Evolutionary conservation across 495 filamentous ascomycete genomes (phyloP).

Genomic region (Neurospora tetrasperma): DNA sequence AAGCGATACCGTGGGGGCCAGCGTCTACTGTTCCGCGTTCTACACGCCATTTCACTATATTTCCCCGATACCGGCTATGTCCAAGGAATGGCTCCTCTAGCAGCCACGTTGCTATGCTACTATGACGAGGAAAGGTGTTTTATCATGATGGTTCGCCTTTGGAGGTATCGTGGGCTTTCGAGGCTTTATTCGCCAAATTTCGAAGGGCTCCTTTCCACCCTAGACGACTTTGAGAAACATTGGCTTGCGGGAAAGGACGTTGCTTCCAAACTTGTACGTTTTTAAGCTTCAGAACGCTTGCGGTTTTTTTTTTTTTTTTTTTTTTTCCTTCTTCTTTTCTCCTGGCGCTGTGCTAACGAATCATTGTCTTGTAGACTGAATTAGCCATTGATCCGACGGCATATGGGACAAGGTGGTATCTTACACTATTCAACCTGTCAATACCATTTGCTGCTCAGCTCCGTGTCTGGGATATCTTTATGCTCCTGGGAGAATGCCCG

Average conservation of each 20-base stretch:
- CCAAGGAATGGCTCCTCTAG: constrained; percentile 93
- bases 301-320: not conserved
- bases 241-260: constrained; percentile 77
- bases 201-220: constrained; percentile 72
- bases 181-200: constrained; percentile 78
- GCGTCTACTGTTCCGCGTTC: constrained; percentile 80
- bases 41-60: constrained; percentile 82
- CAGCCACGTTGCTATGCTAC: constrained; percentile 89
- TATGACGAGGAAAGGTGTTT: constrained; percentile 93
- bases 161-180: constrained; percentile 79
- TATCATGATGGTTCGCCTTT: constrained; percentile 87
- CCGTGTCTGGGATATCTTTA: constrained; percentile 98
- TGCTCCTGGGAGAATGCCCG: constrained; percentile 76
- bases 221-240: constrained; percentile 76
- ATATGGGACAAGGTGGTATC: constrained; percentile 94
- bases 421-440: constrained; percentile 95
- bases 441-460: constrained; percentile 95
- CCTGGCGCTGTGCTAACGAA: not conserved
- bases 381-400: constrained; percentile 76
- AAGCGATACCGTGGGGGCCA: constrained; percentile 84
- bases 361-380: constrained; percentile 46
- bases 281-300: not conserved
- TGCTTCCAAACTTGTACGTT: constrained; percentile 64
- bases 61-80: constrained; percentile 92
- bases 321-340: too few species aligned